Evolutionary conservation across 345 rosid genomes (phyloP), one percentile per base, ranked within the genome.

Genomic region (Pistacia integerrima): DNA sequence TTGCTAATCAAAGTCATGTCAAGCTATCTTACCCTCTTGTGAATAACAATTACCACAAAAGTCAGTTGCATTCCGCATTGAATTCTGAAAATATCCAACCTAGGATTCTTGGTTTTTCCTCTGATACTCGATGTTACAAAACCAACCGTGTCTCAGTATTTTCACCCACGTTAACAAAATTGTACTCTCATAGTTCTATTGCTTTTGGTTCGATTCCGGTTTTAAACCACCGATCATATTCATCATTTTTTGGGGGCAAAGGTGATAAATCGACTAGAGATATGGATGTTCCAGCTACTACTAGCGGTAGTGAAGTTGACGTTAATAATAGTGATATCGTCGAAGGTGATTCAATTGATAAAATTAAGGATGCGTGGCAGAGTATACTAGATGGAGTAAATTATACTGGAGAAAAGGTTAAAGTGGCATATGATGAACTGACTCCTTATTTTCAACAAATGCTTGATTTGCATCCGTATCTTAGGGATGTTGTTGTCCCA

Each of bases 391-490:
- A 91, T 82, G 87, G 85, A 18, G 68, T 82, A 55, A 69, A 83
- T 82, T 77, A 80, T 79, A 75, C 90, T 41, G 90, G 85, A 16
- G 80, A 80, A 59, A 93, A 86, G 88, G 92, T 90, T 81, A 87
- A 82, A 79, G 90, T 84, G 69, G 78, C 82, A n/a, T 87, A 89
- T 63, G 82, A 84, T 82, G 87, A 80, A 72, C 75, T 93, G 78
- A 87, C 60, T 68, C 93, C 93, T 61, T 79, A 93, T 84, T 78
- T 78, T 20, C 90, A 91, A 25, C 91, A 86, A 62, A 48, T 88
- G 60, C 82, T 95, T 11, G 93, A 93, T 73, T 73, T 91, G 0
- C 88, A 90, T 70, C 97, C 97, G 0, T 91, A 81, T 85, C 84
- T 95, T 67, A 88, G 88, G 74, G 71, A 87, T 10, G 89, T 88